These are phyloP conservation scores for Glonium stellatum DNA, from an alignment of 495 filamentous ascomycete species.

Conservation along the genomic window DNA sequence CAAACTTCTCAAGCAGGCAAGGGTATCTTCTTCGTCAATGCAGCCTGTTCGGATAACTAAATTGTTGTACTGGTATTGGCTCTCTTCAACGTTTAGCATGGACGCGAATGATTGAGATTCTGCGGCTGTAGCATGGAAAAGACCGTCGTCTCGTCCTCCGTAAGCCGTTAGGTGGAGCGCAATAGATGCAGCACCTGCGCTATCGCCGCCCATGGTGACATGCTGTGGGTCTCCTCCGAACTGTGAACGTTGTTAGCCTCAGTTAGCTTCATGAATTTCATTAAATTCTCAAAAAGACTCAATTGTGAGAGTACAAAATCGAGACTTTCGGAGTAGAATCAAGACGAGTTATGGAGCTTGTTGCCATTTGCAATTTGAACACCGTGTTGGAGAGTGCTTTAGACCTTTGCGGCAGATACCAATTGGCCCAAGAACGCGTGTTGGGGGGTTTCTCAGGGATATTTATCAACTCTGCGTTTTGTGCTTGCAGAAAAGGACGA, in stretches of 20 bases:
- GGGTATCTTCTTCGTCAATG: conserved; percentile 39
- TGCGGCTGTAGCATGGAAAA: conserved; percentile 42
- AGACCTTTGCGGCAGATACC: no score
- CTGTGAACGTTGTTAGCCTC: conserved; percentile 28
- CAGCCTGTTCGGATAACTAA: conserved; percentile 53
- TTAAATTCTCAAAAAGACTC: not conserved
- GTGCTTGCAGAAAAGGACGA: no score
- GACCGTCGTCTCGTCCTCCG: conserved; percentile 43
- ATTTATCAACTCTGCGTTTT: no score
- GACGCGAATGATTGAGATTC: conserved; percentile 60
- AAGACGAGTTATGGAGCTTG: no score
- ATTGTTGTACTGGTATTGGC: conserved; percentile 59
- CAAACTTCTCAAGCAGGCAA: conserved; percentile 52
- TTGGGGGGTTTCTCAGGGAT: no score
- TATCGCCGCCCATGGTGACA: conserved; percentile 65
- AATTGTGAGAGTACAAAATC: not conserved
- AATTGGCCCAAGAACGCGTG: no score
- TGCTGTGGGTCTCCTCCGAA: conserved; percentile 70
- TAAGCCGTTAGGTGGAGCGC: conserved; percentile 62
- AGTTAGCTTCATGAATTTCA: not conserved
- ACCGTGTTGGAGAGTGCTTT: no score
- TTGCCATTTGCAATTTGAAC: no score
- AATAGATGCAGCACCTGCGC: conserved; percentile 62
- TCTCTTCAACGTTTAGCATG: conserved; percentile 50
- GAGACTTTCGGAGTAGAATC: no score